Base-by-base conservation (phyloP, 139 green algal species). In the Closterium sp. region DNA sequence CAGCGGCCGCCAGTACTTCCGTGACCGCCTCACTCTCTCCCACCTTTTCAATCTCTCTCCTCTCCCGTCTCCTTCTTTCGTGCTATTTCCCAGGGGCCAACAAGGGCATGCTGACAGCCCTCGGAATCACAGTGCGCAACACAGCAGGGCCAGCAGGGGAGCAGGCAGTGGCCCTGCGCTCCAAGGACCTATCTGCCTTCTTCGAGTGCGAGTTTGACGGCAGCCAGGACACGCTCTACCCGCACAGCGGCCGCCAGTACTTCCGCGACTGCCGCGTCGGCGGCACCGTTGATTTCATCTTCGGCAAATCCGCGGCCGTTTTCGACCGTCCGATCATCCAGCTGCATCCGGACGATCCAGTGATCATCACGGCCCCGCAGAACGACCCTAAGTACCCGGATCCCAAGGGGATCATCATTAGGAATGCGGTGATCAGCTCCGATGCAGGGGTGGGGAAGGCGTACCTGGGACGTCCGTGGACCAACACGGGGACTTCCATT, bases 271-370 rank as follows among this genome's bases (percentile, higher is more conserved):
- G 88, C 88, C 33, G 33, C 33, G 31, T 91, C 21, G 43, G 23
- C 34, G 88, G 88, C 16, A 88, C 88, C 1, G 88, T 91, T 10
- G 88, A 91, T 81, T 91, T 88, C 19, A 87, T 91, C 88, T 91
- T 91, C 30, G 88, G 88, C 43, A 85, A 90, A 28, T 32, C n/a
- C 32, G 32, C 87, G n/a, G 87, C 33, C 12, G 87, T 90, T 10
- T 86, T 86, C 32, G 31, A 90, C 31, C 12, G 30, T 9, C 85
- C 31, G 31, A 21, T 23, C 1, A 87, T 86, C 33, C 10, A 34
- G 30, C n/a, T 86, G 23, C 81, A 33, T 33, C n/a, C n/a, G 81
- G n/a, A 33, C 81, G n/a, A 32, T 33, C 81, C 30, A 8, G 31
- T 90, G 30, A 34, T 32, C 30, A 87, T 85, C 55, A 90, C 87